Conservation (phyloP, 2,329 filamentous ascomycete genomes). For the Macrophomina tecta region DNA sequence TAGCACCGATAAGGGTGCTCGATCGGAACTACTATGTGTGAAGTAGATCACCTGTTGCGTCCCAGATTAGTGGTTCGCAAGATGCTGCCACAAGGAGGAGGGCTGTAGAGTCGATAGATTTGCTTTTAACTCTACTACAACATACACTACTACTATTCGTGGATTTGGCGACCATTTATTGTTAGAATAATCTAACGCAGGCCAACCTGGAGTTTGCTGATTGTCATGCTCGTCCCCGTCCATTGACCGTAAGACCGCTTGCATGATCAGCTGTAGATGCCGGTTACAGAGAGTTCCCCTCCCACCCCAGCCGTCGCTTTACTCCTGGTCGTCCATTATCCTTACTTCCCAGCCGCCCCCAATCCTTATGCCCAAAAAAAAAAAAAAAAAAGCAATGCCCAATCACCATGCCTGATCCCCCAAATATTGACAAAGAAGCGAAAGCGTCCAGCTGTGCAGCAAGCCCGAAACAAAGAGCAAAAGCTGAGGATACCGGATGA, state of each 20-base stretch:
- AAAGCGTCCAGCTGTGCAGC: conserved; percentile 21
- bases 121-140: conserved; percentile 14
- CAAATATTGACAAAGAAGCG: conserved; percentile 19
- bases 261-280: conserved; percentile 20
- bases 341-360: background rate
- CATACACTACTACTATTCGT: conserved; percentile 25
- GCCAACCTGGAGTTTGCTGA: conserved; percentile 3
- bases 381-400: background rate
- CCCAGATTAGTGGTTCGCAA: background rate
- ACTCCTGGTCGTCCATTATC: conserved; percentile 14
- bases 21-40: too few relatives aligned
- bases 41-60: too few relatives aligned
- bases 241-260: conserved; percentile 4
- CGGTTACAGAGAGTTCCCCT: conserved; percentile 1
- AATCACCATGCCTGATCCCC: background rate
- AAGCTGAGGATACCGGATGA: background rate
- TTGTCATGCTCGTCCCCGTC: conserved; percentile 5
- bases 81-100: background rate
- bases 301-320: conserved; percentile 4
- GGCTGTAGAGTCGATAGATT: conserved; percentile 1
- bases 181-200: conserved; percentile 8
- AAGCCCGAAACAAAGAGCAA: background rate
- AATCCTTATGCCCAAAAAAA: background rate
- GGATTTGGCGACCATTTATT: conserved; percentile 13
- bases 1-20: too few relatives aligned